Percentiles rank a stretch among this genome's conserved stretches.
These are phyloP conservation scores for Leccinum truebloodii DNA, from an alignment of 768 basidiomycete species.

Conservation along the genomic window DNA sequence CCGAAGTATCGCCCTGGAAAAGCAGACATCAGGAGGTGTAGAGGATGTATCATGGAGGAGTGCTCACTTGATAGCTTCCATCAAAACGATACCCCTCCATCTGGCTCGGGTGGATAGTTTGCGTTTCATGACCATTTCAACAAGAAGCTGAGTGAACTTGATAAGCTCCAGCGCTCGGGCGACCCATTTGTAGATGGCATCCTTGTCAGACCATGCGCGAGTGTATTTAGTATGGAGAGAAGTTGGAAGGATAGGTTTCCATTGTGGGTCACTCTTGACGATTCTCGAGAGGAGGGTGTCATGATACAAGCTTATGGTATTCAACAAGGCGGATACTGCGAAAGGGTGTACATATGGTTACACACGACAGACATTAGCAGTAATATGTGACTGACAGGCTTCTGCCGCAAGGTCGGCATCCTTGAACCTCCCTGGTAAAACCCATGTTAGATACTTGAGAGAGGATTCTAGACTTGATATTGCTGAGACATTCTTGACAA, in stretches of 20 bases:
- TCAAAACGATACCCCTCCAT: constrained; percentile 75
- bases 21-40: constrained; percentile 9
- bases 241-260: constrained; percentile 73
- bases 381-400: constrained; percentile 65
- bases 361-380: constrained; percentile 13
- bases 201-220: constrained; percentile 77
- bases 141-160: constrained; percentile 76
- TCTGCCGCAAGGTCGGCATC: constrained; percentile 97
- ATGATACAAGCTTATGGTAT: constrained; percentile 90
- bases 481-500: constrained; percentile 81
- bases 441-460: constrained; percentile 89
- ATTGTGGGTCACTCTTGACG: constrained; percentile 62
- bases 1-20: constrained; percentile 68
- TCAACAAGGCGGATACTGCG: constrained; percentile 84
- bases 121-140: constrained; percentile 86
- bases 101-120: constrained; percentile 61
- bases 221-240: constrained; percentile 89
- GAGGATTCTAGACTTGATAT: constrained; percentile 89
- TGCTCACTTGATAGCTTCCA: constrained; percentile 85
- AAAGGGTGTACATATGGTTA: constrained; percentile 15
- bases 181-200: constrained; percentile 73
- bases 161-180: constrained; percentile 75
- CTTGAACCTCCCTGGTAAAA: constrained; percentile 94
- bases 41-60: not conserved
- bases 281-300: constrained; percentile 83